Evolutionary conservation across 345 rosid species (phyloP), one percentile per base, ranked within the genome.

Genomic region (Acer saccharum): DNA sequence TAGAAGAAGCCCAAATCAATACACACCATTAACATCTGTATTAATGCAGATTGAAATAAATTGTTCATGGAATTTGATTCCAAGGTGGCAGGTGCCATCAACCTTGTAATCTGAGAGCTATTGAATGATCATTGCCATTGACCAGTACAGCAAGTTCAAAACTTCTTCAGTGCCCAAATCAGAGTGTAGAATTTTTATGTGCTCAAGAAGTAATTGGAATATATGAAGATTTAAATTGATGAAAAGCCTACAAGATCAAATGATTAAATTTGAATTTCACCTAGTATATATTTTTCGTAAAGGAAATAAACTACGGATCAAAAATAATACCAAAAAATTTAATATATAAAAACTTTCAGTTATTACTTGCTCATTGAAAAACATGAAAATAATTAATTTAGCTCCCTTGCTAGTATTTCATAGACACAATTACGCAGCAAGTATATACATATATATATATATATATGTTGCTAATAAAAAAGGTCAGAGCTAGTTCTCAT

Each of bases 341-440:
- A 1, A 32, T 3, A 69, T 39, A n/a, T 54, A 69, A 39, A 67
- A 11, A 74, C 39, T 4, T 4, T 70, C 44, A 70, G 77, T 58
- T 70, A 75, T 71, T 60, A 69, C 84, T 75, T 60, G 52, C 76
- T 73, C 78, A 64, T 27, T 70, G 46, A 65, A 78, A 70, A 70
- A 58, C 76, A 70, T 21, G 79, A 82, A 77, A 82, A 82, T 81
- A 82, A 82, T 81, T 14, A 82, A 83, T 81, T 14, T 69, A 75
- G 68, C 79, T 73, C 71, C 43, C 23, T 78, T 67, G 46, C 78
- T 65, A 66, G 64, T 60, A 65, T 71, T 65, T 60, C 50, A 58
- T 76, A 52, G 52, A 69, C 35, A 73, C 39, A 74, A n/a, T 71
- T 73, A n/a, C 55, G 57, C 27, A 65, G 74, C 82, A 74, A 81